Conservation (phyloP, 257 asterid genomes). For the Solanum phureja region DNA sequence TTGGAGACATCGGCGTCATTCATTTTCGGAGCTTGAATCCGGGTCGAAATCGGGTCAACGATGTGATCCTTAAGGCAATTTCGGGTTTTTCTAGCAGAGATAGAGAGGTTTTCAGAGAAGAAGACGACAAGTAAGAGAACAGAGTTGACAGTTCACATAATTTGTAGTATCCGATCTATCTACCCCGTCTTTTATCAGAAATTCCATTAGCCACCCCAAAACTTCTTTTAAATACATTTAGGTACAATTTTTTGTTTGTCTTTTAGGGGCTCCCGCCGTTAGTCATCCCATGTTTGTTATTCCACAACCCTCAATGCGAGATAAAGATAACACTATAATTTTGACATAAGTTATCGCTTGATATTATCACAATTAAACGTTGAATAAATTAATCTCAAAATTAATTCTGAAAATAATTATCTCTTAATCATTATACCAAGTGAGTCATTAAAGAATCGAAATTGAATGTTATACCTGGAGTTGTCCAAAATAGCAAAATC, state of each 20-base stretch:
- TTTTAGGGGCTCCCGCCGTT: not conserved
- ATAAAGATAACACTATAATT: not conserved
- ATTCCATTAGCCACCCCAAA: not conserved
- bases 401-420: not conserved
- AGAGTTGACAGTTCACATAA: not conserved
- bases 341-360: accelerated
- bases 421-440: not conserved
- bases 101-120: not conserved
- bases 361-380: not conserved
- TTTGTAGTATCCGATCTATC: not conserved
- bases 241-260: not conserved
- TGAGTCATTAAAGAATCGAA: not conserved
- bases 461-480: too few species aligned
- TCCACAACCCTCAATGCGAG: not conserved
- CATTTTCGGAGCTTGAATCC: constrained; percentile 34
- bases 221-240: not conserved
- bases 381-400: not conserved
- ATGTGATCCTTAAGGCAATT: not conserved
- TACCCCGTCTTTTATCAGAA: not conserved
- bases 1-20: constrained; percentile 91
- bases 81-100: not conserved
- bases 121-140: not conserved
- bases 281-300: not conserved
- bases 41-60: not conserved
- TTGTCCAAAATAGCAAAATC: too few species aligned